Percentiles rank a stretch among this genome's conserved stretches.
These are phyloP conservation scores for Melampsora abietis-canadensis DNA, from an alignment of 1,284 basidiomycete genomes.

Conservation along the genomic window DNA sequence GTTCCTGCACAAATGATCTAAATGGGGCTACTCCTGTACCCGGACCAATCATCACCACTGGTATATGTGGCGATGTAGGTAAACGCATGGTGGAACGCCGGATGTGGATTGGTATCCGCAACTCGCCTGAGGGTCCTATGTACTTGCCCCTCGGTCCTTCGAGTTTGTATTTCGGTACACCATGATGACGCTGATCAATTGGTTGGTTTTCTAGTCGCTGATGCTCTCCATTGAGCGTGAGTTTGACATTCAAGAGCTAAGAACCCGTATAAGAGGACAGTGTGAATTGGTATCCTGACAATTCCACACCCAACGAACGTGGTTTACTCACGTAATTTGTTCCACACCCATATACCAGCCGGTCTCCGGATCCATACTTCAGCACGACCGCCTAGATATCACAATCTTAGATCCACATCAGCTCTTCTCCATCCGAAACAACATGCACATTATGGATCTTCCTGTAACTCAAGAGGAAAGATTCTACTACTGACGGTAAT, in stretches of 20 bases:
- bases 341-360: slow-evolving; percentile 54
- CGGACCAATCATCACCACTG: slow-evolving; percentile 97
- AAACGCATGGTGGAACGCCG: slow-evolving; percentile 92
- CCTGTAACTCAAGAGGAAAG: slow-evolving; percentile 68
- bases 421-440: not conserved
- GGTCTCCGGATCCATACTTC: slow-evolving; percentile 61
- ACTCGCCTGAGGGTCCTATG: slow-evolving; percentile 57
- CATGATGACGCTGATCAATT: slow-evolving; percentile 53
- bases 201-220: slow-evolving; percentile 52
- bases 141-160: slow-evolving; percentile 85
- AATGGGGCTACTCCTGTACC: slow-evolving; percentile 98
- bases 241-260: slow-evolving; percentile 85
- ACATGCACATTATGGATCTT: not conserved
- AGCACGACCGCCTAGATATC: slow-evolving; percentile 54
- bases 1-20: slow-evolving; percentile 96
- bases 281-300: not conserved
- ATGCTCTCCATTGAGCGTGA: slow-evolving; percentile 60
- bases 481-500: slow-evolving; percentile 84
- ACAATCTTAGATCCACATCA: not conserved
- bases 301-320: not conserved
- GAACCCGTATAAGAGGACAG: slow-evolving; percentile 62
- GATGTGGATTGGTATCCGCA: slow-evolving; percentile 88
- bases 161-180: slow-evolving; percentile 72
- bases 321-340: slow-evolving; percentile 21
- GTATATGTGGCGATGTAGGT: slow-evolving; percentile 94